Evolutionary conservation across 495 filamentous ascomycete species (phyloP).

Genomic region (Entonaema liquescens): DNA sequence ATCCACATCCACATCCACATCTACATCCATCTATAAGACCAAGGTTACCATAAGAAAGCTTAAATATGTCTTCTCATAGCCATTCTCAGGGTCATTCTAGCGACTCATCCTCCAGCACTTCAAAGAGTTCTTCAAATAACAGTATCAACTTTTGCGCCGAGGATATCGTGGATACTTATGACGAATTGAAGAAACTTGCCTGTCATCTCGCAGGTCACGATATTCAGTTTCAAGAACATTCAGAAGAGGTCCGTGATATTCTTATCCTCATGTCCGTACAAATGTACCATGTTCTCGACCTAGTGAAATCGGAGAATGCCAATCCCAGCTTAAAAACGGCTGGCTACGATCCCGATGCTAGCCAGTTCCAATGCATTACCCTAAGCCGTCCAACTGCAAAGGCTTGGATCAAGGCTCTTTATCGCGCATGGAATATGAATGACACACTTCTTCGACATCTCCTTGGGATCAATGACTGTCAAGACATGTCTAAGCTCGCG

Average conservation of each 20-base stretch:
- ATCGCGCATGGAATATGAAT: background rate
- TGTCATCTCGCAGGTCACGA: background rate
- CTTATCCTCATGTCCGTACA: background rate
- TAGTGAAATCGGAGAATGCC: background rate
- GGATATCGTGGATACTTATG: background rate
- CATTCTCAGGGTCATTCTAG: background rate
- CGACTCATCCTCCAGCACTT: background rate
- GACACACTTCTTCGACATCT: no score
- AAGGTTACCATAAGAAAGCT: background rate
- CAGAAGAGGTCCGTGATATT: background rate
- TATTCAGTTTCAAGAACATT: background rate
- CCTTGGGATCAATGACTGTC: no score
- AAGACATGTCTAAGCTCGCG: background rate
- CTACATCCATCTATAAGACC: no score
- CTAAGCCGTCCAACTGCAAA: background rate
- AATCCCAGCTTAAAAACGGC: background rate
- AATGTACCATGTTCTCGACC: background rate
- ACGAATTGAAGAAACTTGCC: background rate
- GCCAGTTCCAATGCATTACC: background rate
- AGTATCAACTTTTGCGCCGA: background rate
- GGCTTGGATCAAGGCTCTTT: background rate
- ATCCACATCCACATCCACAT: no score
- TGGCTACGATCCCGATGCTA: background rate
- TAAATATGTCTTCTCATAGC: background rate
- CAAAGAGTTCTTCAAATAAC: background rate